Conservation (phyloP, 2,329 filamentous ascomycete genomes). For the Phoma herbarum region DNA sequence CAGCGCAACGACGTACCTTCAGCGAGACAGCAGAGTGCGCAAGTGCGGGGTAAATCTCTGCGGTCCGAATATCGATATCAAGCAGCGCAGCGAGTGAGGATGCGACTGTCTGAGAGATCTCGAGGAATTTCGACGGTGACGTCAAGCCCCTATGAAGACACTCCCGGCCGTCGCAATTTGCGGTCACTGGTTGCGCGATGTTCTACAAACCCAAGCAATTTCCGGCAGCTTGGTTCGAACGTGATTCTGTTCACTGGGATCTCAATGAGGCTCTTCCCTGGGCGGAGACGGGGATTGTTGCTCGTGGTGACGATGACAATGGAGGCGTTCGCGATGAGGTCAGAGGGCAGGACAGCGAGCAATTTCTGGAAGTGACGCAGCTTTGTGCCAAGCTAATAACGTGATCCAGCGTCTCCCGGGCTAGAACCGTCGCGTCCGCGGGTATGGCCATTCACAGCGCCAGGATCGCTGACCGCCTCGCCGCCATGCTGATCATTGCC, state of each 20-base stretch:
- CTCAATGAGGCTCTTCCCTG: conserved; percentile 40
- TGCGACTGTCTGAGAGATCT: conserved; percentile 29
- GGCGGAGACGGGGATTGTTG: conserved; percentile 38
- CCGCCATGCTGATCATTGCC: conserved; percentile 28
- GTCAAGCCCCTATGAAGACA: conserved; percentile 40
- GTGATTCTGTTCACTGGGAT: conserved; percentile 24
- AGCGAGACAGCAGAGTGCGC: conserved; percentile 28
- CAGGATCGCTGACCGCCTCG: conserved; percentile 22
- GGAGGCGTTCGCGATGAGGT: conserved; percentile 50
- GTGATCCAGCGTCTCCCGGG: conserved; percentile 36
- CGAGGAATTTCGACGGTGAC: conserved; percentile 39
- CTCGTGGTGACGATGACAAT: conserved; percentile 45
- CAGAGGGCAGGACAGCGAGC: conserved; percentile 45
- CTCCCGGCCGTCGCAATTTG: conserved; percentile 27
- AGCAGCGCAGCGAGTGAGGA: conserved; percentile 29
- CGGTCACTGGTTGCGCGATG: conserved; percentile 23
- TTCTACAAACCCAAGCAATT: conserved; percentile 17
- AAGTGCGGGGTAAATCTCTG: conserved; percentile 40
- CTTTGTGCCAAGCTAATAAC: conserved; percentile 40
- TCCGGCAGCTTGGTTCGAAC: conserved; percentile 21
- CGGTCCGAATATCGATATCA: conserved; percentile 28
- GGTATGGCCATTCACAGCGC: conserved; percentile 7
- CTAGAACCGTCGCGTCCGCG: conserved; percentile 13
- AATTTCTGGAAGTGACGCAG: conserved; percentile 46
- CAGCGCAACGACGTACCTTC: conserved; percentile 41